Conservation (phyloP, 495 filamentous ascomycete species). For the Wilcoxina mikolae region DNA sequence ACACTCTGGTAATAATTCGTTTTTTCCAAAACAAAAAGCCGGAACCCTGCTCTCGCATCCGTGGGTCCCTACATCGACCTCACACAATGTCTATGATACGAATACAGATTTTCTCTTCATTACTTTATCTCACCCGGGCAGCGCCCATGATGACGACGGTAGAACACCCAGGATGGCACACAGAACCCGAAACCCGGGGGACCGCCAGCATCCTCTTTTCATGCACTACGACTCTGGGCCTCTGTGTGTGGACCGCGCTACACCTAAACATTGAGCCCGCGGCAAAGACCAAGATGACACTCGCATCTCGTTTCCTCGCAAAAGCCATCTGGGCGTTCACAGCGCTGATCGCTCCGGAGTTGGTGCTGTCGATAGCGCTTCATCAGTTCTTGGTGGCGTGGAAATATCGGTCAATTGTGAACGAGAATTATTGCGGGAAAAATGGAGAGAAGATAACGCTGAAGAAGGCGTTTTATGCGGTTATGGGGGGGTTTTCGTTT, state of each 20-base stretch:
- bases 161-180: too few species aligned
- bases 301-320: background rate
- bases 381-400: conserved; percentile 3
- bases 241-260: conserved; percentile 2
- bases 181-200: too few species aligned
- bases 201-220: background rate
- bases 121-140: too few species aligned
- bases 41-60: too few species aligned
- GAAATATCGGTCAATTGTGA: background rate
- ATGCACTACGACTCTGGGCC: background rate
- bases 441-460: background rate
- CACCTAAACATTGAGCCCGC: background rate
- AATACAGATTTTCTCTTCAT: too few species aligned
- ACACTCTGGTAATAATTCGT: too few species aligned
- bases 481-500: conserved; percentile 1
- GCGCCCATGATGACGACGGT: too few species aligned
- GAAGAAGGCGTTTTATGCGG: conserved; percentile 4
- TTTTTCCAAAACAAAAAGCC: too few species aligned
- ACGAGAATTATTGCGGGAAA: background rate
- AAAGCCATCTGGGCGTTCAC: background rate
- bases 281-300: background rate
- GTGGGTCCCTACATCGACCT: too few species aligned
- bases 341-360: background rate
- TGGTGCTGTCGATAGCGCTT: background rate
- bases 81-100: too few species aligned